A percentile compares a stretch with the other conserved stretches of the same genome.
Evolutionary conservation across 441 rosid species (phyloP).

Genomic region (Gossypium schwendimanii): DNA sequence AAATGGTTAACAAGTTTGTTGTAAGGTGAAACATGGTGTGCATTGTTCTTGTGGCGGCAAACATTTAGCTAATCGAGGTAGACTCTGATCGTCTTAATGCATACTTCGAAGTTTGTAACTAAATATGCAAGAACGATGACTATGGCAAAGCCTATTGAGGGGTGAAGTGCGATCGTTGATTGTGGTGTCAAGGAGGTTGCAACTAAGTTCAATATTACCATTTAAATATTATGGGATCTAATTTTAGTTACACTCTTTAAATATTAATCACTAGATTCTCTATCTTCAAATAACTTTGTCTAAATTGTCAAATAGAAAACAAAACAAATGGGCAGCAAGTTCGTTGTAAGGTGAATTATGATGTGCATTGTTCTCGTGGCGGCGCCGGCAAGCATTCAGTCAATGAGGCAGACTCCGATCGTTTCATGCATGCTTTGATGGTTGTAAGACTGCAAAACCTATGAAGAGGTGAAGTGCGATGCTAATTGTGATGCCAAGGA

Average conservation of each 20-base stretch:
- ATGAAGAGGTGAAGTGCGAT: constrained; percentile 44
- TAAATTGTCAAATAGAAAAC: neutral
- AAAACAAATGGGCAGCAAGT: constrained; percentile 23
- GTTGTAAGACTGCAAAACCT: constrained; percentile 22
- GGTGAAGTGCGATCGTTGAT: constrained; percentile 35
- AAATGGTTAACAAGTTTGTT: constrained; percentile 25
- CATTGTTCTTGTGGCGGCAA: constrained; percentile 17
- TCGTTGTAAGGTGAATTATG: neutral
- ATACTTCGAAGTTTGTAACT: constrained; percentile 25
- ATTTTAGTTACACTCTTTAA: neutral
- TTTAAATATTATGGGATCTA: no score
- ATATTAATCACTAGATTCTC: neutral
- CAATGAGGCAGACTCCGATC: neutral
- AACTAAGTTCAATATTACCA: neutral
- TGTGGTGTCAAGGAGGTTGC: constrained; percentile 24
- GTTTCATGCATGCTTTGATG: constrained; percentile 18
- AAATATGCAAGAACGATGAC: constrained; percentile 13
- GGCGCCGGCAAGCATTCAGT: neutral
- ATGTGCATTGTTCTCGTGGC: constrained; percentile 12
- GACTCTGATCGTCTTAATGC: neutral
- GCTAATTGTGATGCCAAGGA: constrained; percentile 27
- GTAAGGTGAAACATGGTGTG: neutral
- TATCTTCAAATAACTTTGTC: neutral
- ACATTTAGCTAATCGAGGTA: neutral
- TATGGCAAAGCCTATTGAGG: constrained; percentile 25